These are phyloP conservation scores for Rhodotorula sp. DNA, from an alignment of 1,284 basidiomycete species.

Conservation along the genomic window DNA sequence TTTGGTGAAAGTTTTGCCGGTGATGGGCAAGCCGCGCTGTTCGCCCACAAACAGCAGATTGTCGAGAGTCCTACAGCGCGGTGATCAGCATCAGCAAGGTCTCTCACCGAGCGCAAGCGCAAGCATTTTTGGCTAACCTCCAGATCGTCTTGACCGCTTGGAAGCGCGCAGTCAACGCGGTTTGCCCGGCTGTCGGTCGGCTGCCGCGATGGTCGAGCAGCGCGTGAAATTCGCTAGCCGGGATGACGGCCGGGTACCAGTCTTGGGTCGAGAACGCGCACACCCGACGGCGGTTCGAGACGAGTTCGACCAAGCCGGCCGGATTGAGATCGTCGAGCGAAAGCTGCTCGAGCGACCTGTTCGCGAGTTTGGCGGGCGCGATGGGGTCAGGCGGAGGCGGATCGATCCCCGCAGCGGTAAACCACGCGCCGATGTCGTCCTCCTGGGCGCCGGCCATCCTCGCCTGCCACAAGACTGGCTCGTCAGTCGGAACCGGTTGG, in stretches of 20 bases:
- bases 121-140: constrained; percentile 14
- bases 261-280: background rate
- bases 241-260: constrained; percentile 4
- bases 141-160: constrained; percentile 11
- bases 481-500: background rate
- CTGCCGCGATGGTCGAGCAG: constrained; percentile 11
- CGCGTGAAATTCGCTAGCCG: background rate
- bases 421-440: background rate
- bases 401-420: background rate
- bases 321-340: background rate
- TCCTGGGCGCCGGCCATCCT: background rate
- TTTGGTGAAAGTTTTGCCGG: constrained; percentile 15
- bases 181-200: constrained; percentile 4
- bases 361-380: background rate
- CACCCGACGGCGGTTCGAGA: background rate
- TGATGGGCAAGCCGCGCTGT: constrained; percentile 7
- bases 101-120: background rate
- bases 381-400: background rate
- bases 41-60: constrained; percentile 35
- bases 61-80: constrained; percentile 21
- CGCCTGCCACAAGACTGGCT: constrained; percentile 6
- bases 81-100: too few relatives aligned
- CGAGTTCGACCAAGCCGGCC: background rate
- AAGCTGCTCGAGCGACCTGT: background rate
- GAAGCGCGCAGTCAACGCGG: background rate